Evolutionary conservation across 148 eudicot species (phyloP).

Genomic region (Limonium bicolor): DNA sequence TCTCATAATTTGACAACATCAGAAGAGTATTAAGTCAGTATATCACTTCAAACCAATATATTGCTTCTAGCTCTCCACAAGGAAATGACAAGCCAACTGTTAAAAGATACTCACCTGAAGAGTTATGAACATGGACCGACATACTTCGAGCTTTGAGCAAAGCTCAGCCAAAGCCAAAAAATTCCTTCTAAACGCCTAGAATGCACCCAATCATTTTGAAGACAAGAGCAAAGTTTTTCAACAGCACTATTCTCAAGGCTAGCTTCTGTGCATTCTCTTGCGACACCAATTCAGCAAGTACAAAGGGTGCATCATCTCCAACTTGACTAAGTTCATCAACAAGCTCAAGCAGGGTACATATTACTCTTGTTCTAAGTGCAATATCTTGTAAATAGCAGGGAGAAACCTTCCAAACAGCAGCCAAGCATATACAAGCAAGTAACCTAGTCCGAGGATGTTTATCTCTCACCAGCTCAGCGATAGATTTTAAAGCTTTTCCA

Average conservation of each 20-base stretch:
- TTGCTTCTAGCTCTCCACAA: background rate
- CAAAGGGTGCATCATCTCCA: slow-evolving; percentile 95
- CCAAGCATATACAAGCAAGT: slow-evolving; percentile 73
- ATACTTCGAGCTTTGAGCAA: slow-evolving; percentile 77
- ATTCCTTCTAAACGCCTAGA: slow-evolving; percentile 64
- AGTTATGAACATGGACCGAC: slow-evolving; percentile 55
- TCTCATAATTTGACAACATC: no score
- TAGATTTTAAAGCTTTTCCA: slow-evolving; percentile 42
- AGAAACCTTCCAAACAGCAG: slow-evolving; percentile 49
- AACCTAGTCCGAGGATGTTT: slow-evolving; percentile 68
- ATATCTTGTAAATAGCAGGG: slow-evolving; percentile 43
- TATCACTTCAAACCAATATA: background rate
- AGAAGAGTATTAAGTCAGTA: no score
- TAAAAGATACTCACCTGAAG: slow-evolving; percentile 56
- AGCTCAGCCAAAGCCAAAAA: slow-evolving; percentile 64
- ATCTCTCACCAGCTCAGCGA: slow-evolving; percentile 60
- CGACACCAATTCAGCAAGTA: slow-evolving; percentile 45
- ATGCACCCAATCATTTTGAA: slow-evolving; percentile 27
- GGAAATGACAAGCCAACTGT: background rate
- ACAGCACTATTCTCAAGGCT: slow-evolving; percentile 60
- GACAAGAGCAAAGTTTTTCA: slow-evolving; percentile 48
- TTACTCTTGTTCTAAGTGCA: slow-evolving; percentile 44
- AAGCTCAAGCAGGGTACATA: slow-evolving; percentile 63
- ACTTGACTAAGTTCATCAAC: slow-evolving; percentile 90
- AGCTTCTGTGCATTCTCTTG: slow-evolving; percentile 67